Base-by-base conservation (phyloP, 1,284 basidiomycete species). In the Cryptococcus floricola region DNA sequence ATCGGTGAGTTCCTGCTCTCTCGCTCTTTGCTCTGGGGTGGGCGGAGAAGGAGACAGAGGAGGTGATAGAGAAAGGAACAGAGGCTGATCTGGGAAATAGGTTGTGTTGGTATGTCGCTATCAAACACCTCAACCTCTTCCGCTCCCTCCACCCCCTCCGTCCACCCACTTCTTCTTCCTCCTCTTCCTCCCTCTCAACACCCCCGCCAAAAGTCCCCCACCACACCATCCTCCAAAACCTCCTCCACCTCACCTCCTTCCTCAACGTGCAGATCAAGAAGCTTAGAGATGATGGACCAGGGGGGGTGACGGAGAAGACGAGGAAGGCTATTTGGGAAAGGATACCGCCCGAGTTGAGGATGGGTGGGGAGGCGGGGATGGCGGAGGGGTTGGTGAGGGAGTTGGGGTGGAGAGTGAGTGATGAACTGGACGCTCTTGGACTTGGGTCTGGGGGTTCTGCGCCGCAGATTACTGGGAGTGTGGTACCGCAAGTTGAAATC, bases 91-190 rank as follows among this genome's bases (percentile, higher is more conserved):
- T 6, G 31, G 31, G 31, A 10, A 10, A 5, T 60, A 93, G 90
- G 70, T 79, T 94, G 7, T 91, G 88, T 66, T 94, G 91, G 91
- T 92, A 92, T 68, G 89, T 88, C 9, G 89, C 83, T 1, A 88
- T 92, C 61, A 86, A 85, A 64, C 87, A 87, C 70, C 77, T 87
- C 39, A 81, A 84, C 34, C 85, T 89, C 61, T 77, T 93, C 31
- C 88, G 85, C 65, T 78, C 81, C 8, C 82, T 82, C 39, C 82
- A 82, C 56, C 81, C 84, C 41, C 84, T 87, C 58, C 60, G 64
- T n/a, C 60, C 67, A n/a, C 56, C 54, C 23, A 23, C 23, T 23
- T 23, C 23, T 23, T 23, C 23, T 42, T 18, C 61, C 14, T 37
- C 54, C 28, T 9, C 54, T 45, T 28, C 43, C 13, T 4, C n/a